Evolutionary conservation across 345 rosid species (phyloP), one percentile per base, ranked within the genome.

Genomic region (Noccaea caerulescens): DNA sequence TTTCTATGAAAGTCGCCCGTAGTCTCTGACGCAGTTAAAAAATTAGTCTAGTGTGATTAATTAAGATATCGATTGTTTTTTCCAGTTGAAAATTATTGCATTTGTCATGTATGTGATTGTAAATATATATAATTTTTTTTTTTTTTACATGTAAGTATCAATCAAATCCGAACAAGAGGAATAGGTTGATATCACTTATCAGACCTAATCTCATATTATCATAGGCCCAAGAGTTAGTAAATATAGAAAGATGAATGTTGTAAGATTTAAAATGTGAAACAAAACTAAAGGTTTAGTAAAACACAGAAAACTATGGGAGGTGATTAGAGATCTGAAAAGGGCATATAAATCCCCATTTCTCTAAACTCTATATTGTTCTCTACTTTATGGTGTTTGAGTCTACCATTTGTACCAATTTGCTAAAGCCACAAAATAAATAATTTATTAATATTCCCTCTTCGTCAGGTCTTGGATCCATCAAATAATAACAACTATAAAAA

Each of bases 401-500:
- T 33, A 53, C 14, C 13, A 23, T 30, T 14, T 33, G 18, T 46
- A 27, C 37, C 64, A 56, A 14, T 55, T 51, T 66, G 54, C 61
- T 66, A 66, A 66, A 66, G 61, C 61, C 32, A 58, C 67, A 41
- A 20, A 18, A 51, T 34, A 49, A 13, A 42, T 11, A 9, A 38
- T 63, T n/a, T 63, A 10, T 63, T 54, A 45, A 36, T 45, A 47
- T 43, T 10, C 16, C 30, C 43, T 47, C 53, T 43, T 59, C 8
- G 46, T 33, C 14, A 74, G 56, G 56, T 49, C 55, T 52, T 67
- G 68, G 33, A 58, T 52, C 73, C 27, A 74, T 59, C 68, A 59
- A 14, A 62, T 16, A 14, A 37, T 46, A 72, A 14, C 41, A 53
- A 63, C 53, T 20, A 27, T 42, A 58, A 32, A 60, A 63, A 67